These are phyloP conservation scores for Aspergillus costaricaensis DNA, from an alignment of 2,329 filamentous ascomycete genomes.

Conservation along the genomic window DNA sequence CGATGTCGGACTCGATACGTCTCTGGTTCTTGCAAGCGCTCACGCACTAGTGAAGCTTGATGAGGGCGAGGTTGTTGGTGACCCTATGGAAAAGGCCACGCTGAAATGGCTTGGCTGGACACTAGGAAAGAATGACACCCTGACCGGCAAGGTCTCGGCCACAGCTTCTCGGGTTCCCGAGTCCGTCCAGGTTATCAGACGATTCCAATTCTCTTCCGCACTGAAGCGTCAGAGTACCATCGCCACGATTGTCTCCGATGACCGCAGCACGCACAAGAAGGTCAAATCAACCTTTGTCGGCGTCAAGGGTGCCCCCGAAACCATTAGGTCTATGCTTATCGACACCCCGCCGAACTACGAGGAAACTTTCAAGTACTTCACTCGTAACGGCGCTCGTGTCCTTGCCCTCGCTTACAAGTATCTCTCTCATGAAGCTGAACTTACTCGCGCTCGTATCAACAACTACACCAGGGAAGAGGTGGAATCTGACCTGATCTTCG, in stretches of 20 bases:
- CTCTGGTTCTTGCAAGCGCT: constrained; percentile 88
- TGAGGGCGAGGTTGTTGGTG: constrained; percentile 94
- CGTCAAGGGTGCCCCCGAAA: constrained; percentile 97
- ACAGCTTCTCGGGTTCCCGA: constrained; percentile 56
- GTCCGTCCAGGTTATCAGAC: constrained; percentile 88
- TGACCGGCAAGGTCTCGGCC: constrained; percentile 64
- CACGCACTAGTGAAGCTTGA: constrained; percentile 95
- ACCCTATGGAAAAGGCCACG: constrained; percentile 99
- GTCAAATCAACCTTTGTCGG: constrained; percentile 84
- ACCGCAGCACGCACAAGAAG: constrained; percentile 73
- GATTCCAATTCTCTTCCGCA: constrained; percentile 97
- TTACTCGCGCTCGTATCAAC: constrained; percentile 83
- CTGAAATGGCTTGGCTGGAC: constrained; percentile 86
- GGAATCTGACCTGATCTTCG: constrained; percentile 81
- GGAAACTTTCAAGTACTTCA: constrained; percentile 98
- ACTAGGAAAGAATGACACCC: constrained; percentile 83
- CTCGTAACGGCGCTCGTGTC: constrained; percentile 90
- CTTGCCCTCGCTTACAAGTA: constrained; percentile 93
- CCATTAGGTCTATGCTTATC: constrained; percentile 89
- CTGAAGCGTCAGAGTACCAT: constrained; percentile 96
- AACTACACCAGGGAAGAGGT: constrained; percentile 91
- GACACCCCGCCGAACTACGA: constrained; percentile 85
- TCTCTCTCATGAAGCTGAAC: constrained; percentile 75
- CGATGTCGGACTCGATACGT: constrained; percentile 75
- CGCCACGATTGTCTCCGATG: constrained; percentile 73